phyloP scores from a whole-genome alignment of 2,329 filamentous ascomycete genomes.

The Furcasterigmium furcatum region DNA sequence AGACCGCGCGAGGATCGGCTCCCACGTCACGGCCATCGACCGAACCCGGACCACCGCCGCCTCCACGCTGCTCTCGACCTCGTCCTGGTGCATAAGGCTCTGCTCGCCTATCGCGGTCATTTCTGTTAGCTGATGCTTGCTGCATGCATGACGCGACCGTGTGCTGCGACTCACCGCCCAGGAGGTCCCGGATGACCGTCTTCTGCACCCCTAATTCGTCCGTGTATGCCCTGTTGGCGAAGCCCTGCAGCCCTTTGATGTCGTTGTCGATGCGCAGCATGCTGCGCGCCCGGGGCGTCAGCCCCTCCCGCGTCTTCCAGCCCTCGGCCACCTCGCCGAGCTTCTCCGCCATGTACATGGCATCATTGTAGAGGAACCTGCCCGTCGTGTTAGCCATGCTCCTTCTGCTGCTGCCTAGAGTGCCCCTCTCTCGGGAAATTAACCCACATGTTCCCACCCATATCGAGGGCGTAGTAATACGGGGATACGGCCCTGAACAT shows the following conservation, averaged over 20 bases:
- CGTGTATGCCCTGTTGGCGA: slow-evolving; percentile 59
- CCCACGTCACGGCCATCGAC: slow-evolving; percentile 53
- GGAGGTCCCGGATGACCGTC: slow-evolving; percentile 57
- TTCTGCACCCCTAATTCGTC: slow-evolving; percentile 60
- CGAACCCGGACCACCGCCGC: slow-evolving; percentile 50
- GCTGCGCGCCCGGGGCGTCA: slow-evolving; percentile 44
- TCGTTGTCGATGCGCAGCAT: slow-evolving; percentile 60
- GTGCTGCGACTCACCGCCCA: slow-evolving; percentile 40
- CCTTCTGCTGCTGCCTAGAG: slow-evolving; percentile 2
- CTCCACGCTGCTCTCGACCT: slow-evolving; percentile 49
- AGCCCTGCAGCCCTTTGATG: slow-evolving; percentile 54
- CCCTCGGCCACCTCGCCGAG: slow-evolving; percentile 43
- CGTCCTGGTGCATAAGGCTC: slow-evolving; percentile 56
- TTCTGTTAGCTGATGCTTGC: slow-evolving; percentile 5
- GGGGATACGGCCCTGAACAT: slow-evolving; percentile 76
- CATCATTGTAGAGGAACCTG: slow-evolving; percentile 67
- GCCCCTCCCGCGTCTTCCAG: slow-evolving; percentile 53
- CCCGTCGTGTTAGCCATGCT: slow-evolving; percentile 16
- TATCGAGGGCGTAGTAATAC: slow-evolving; percentile 64
- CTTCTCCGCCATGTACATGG: slow-evolving; percentile 58
- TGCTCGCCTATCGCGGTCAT: slow-evolving; percentile 39
- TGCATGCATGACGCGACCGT: background rate
- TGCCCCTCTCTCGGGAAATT: background rate
- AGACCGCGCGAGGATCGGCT: slow-evolving; percentile 54
- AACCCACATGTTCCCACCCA: slow-evolving; percentile 61